phyloP scores from a whole-genome alignment of 2,329 filamentous ascomycete genomes.

The Stachybotrys elegans region DNA sequence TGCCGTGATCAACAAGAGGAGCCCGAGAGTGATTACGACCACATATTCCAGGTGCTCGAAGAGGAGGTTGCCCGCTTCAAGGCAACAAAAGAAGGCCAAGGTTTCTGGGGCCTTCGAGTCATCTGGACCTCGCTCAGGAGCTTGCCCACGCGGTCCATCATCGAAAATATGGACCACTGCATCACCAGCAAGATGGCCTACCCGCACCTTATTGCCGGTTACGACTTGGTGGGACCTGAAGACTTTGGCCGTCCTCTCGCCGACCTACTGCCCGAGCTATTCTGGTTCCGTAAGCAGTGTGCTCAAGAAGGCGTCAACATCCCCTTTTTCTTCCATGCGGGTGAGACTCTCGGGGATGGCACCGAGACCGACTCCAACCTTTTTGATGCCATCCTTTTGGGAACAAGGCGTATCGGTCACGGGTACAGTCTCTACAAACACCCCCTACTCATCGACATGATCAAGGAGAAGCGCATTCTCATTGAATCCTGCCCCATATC shows the following conservation, averaged over 20 bases:
- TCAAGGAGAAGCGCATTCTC: constrained; percentile 82
- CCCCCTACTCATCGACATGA: constrained; percentile 80
- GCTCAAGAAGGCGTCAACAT: constrained; percentile 72
- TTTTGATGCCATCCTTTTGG: constrained; percentile 82
- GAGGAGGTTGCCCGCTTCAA: constrained; percentile 79
- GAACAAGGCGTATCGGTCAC: constrained; percentile 84
- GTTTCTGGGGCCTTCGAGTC: constrained; percentile 79
- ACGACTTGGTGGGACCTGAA: constrained; percentile 87
- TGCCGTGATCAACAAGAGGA: constrained; percentile 58
- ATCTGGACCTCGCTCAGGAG: constrained; percentile 78
- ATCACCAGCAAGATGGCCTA: constrained; percentile 75
- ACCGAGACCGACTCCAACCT: constrained; percentile 73
- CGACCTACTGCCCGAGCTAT: constrained; percentile 76
- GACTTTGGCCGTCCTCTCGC: constrained; percentile 70
- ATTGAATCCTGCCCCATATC: constrained; percentile 88
- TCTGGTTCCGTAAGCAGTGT: constrained; percentile 91
- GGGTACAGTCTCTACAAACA: constrained; percentile 88
- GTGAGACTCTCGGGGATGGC: constrained; percentile 75
- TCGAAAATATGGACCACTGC: constrained; percentile 82
- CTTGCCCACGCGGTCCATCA: constrained; percentile 58
- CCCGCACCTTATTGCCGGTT: constrained; percentile 77
- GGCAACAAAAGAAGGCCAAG: constrained; percentile 60
- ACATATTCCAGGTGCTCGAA: constrained; percentile 67
- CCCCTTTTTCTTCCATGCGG: constrained; percentile 94
- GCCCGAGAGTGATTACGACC: constrained; percentile 61